Conservation (phyloP, 2,329 filamentous ascomycete species). For the Fusarium verticillioides region DNA sequence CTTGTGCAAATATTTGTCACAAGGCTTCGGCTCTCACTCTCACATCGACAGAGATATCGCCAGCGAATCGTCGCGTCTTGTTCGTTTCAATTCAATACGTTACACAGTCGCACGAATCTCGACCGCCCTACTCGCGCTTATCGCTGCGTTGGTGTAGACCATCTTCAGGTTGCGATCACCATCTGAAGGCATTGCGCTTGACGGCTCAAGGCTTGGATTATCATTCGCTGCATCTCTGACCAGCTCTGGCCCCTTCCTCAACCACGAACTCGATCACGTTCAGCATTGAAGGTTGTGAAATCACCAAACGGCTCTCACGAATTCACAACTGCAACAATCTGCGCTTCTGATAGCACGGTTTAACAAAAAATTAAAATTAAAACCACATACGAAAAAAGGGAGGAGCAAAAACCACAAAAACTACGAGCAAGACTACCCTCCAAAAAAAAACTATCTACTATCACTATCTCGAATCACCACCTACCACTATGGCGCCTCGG, state of each 20-base stretch:
- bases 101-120: slow-evolving; percentile 14
- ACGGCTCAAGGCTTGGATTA: neutral
- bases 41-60: neutral
- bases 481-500: slow-evolving; percentile 50
- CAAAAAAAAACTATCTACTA: neutral
- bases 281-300: slow-evolving; percentile 1
- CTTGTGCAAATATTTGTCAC: neutral
- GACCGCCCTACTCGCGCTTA: slow-evolving; percentile 1
- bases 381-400: neutral
- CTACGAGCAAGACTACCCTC: neutral
- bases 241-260: neutral
- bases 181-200: neutral
- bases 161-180: neutral
- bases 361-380: neutral
- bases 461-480: neutral
- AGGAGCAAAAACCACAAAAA: slow-evolving; percentile 1
- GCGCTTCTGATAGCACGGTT: slow-evolving; percentile 14
- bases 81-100: neutral
- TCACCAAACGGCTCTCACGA: neutral
- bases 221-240: neutral
- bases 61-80: slow-evolving; percentile 9
- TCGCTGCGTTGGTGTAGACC: neutral
- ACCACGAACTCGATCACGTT: slow-evolving; percentile 1
- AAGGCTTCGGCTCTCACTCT: neutral
- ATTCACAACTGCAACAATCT: neutral